Percentiles rank a stretch among this genome's conserved stretches.
Conservation (phyloP, 768 basidiomycete genomes). For the Serendipita vermifera region DNA sequence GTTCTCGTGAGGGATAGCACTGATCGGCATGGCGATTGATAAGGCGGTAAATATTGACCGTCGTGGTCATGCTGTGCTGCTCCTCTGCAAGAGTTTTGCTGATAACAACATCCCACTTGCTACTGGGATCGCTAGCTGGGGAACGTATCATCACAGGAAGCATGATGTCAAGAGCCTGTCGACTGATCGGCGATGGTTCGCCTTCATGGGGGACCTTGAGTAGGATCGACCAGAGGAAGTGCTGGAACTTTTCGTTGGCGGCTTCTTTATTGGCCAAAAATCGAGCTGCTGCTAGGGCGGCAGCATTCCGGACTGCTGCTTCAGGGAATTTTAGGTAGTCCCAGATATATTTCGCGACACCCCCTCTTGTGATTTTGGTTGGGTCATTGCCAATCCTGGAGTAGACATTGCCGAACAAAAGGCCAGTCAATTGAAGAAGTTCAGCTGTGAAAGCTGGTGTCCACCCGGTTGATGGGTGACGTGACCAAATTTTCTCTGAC, state of each 20-base stretch:
- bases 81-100: constrained; percentile 82
- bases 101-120: constrained; percentile 75
- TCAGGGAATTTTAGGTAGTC: constrained; percentile 76
- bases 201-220: constrained; percentile 61
- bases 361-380: constrained; percentile 79
- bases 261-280: constrained; percentile 85
- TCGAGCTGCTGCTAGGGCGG: constrained; percentile 77
- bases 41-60: constrained; percentile 77
- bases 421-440: constrained; percentile 74
- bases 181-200: constrained; percentile 44
- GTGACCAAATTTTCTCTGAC: constrained; percentile 69
- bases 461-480: constrained; percentile 43
- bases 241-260: constrained; percentile 33
- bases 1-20: constrained; percentile 83
- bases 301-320: constrained; percentile 81
- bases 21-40: constrained; percentile 82
- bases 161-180: constrained; percentile 77
- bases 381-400: constrained; percentile 63
- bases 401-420: constrained; percentile 69
- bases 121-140: constrained; percentile 36
- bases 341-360: constrained; percentile 91
- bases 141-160: constrained; percentile 67
- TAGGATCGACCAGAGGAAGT: constrained; percentile 67
- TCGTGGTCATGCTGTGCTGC: constrained; percentile 51
- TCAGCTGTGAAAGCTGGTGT: constrained; percentile 31